Evolutionary conservation across 164 flowering plant species (phyloP), one percentile per base, ranked within the genome.

Genomic region (Nymphaea colorata): DNA sequence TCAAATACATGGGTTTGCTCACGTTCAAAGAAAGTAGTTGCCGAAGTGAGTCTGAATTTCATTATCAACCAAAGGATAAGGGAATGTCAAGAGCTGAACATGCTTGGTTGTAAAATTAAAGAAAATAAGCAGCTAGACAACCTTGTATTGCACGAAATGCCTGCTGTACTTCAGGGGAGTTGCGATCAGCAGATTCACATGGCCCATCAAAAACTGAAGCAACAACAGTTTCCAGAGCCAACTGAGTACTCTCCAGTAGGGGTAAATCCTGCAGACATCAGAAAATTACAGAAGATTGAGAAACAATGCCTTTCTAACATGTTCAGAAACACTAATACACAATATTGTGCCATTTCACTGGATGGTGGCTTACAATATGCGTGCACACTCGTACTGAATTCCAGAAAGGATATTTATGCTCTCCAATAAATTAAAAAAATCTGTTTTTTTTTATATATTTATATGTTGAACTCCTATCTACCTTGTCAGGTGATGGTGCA

Each of bases 21-120:
- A 98, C 90, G 67, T 92, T 90, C 79, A 92, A 69, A 68, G 86
- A 77, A 74, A 92, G 86, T 77, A 95, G 87, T 64, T 84, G 86
- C 73, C 84, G 93, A 63, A 95, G 95, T 67, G 91, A 76, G 73
- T 89, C 98, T 93, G 69, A 76, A 76, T 55, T 67, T 45, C 64
- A 75, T 41, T 73, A 82, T 71, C 11, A 80, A 66, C 44, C 53
- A 72, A n/a, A 67, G 43, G 66, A 51, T 70, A 62, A 73, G 62
- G 80, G 75, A 68, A 79, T 70, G 36, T 43, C 68, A 2, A 64
- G 51, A 18, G 43, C 68, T 60, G 41, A 67, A 67, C 68, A 17
- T 17, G 45, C 3, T 42, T 51, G 11, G 53, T 5, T 10, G 11
- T n/a, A 63, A 44, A 6, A 66, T 70, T 14, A 0, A 36, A 47